Percentiles rank a stretch among this genome's conserved stretches.
These are phyloP conservation scores for Pulicaria dysenterica DNA, from an alignment of 129 eudicot species.

Conservation along the genomic window DNA sequence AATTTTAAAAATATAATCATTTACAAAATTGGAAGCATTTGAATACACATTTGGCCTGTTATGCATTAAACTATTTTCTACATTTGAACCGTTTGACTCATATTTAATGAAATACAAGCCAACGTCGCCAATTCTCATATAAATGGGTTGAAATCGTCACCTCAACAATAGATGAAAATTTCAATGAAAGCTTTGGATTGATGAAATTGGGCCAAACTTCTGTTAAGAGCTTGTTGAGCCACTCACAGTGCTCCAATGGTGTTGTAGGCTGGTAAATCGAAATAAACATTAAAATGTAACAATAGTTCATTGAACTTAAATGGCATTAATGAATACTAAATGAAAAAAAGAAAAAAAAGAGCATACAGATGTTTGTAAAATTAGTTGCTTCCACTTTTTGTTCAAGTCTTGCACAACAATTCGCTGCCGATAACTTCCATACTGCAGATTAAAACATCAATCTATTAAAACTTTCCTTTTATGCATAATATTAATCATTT, in stretches of 20 bases:
- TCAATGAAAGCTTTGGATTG: constrained; percentile 72
- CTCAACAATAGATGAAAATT: constrained; percentile 84
- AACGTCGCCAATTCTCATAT: background rate
- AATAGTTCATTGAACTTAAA: background rate
- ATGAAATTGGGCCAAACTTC: constrained; percentile 87
- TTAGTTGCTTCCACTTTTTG: constrained; percentile 81
- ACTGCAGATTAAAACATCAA: constrained; percentile 49
- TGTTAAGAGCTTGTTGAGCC: constrained; percentile 91
- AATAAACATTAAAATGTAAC: constrained; percentile 8
- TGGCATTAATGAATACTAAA: background rate
- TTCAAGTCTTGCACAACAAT: constrained; percentile 81
- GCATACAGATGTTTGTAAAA: constrained; percentile 65
- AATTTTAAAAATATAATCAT: background rate
- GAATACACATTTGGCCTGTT: background rate
- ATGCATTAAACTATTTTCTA: background rate
- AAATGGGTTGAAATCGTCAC: constrained; percentile 34
- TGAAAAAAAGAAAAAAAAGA: constrained; percentile 10
- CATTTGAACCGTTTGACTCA: background rate
- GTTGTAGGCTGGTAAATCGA: constrained; percentile 63
- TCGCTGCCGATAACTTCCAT: constrained; percentile 68
- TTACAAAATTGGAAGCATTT: constrained; percentile 3
- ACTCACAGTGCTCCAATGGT: constrained; percentile 94
- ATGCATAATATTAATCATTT: constrained; percentile 13
- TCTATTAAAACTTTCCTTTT: constrained; percentile 12
- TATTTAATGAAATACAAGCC: background rate